A percentile compares a stretch with the other conserved stretches of the same genome.
These are phyloP conservation scores for Phytophthora cryptogea DNA, from an alignment of 352 stramenopile genomes.

Conservation along the genomic window DNA sequence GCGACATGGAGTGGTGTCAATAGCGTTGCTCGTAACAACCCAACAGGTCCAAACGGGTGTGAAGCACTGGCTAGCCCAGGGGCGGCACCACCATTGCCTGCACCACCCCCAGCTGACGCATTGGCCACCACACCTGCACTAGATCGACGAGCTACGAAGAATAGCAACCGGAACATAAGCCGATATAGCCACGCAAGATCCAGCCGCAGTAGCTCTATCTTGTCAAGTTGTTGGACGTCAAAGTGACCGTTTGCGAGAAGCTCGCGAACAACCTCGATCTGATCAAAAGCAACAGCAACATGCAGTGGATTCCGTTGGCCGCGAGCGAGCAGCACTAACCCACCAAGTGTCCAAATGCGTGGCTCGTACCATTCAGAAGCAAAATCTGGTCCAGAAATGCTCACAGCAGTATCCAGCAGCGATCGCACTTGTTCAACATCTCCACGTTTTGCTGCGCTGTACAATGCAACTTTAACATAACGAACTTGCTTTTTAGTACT, in stretches of 20 bases:
- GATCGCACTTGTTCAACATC: constrained; percentile 56
- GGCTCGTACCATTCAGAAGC: constrained; percentile 64
- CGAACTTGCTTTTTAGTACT: constrained; percentile 42
- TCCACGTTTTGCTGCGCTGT: constrained; percentile 66
- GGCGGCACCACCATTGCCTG: constrained; percentile 24
- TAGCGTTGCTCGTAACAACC: constrained; percentile 61
- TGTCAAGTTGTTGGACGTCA: constrained; percentile 73
- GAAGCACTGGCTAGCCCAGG: constrained; percentile 34
- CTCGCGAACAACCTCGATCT: constrained; percentile 64
- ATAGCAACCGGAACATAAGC: constrained; percentile 64
- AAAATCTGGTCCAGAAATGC: constrained; percentile 66
- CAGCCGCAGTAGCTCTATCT: constrained; percentile 74
- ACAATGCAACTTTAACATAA: constrained; percentile 58
- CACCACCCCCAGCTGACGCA: constrained; percentile 23
- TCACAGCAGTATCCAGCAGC: constrained; percentile 52
- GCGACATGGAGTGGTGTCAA: constrained; percentile 77
- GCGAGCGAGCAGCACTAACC: constrained; percentile 34
- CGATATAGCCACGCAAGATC: constrained; percentile 73
- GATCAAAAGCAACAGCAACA: constrained; percentile 74
- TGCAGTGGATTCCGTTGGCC: constrained; percentile 76
- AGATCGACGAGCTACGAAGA: constrained; percentile 43
- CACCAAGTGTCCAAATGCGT: constrained; percentile 23
- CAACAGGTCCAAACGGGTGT: constrained; percentile 66
- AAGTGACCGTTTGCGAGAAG: constrained; percentile 62
- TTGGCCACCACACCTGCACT: constrained; percentile 30